Evolutionary conservation across 2,329 filamentous ascomycete genomes (phyloP), one percentile per base, ranked within the genome.

Genomic region (Trichoderma semiorbis): DNA sequence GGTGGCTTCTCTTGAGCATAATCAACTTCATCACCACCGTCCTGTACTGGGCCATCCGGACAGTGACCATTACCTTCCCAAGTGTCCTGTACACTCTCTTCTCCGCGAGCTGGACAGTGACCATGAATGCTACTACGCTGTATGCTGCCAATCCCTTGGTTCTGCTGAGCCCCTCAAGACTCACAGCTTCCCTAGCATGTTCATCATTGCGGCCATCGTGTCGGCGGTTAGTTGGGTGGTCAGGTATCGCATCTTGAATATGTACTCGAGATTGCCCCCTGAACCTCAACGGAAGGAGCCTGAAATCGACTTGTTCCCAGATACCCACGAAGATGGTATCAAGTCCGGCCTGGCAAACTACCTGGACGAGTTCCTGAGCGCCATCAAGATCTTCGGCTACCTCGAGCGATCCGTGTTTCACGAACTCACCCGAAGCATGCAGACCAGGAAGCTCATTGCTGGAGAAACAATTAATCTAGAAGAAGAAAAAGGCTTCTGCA

Each of bases 311-410:
- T 86, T 99, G 14, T 98, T 98, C 79, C 95, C 96, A 5, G 95
- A 98, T 78, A 91, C 92, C 4, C 93, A 97, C 77, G 95, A 97
- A 75, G 92, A 92, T 64, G 94, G 95, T 74, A 91, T 90, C 34
- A 99, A 99, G 81, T 91, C 94, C 0, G 96, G 95, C 0, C 85
- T 99, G 58, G 91, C 94, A n/a, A 99, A 95, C 79, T 99, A 99
- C 77, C 86, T 99, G 30, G 96, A 99, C 81, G 97, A 99, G 80
- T 99, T 99, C 77, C 85, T 99, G 26, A 98, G 95, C 79, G 96
- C 97, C 34, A 99, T 99, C 84, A 99, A 98, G 82, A 96, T 99
- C 72, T 99, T 99, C 82, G 96, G 96, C 10, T 99, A 98, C 79
- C 85, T 99, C 57, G 96, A 99, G 80, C 90, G 96, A 30, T 94